Conservation (phyloP, 331 rosid species). For the Quercus lobata region DNA sequence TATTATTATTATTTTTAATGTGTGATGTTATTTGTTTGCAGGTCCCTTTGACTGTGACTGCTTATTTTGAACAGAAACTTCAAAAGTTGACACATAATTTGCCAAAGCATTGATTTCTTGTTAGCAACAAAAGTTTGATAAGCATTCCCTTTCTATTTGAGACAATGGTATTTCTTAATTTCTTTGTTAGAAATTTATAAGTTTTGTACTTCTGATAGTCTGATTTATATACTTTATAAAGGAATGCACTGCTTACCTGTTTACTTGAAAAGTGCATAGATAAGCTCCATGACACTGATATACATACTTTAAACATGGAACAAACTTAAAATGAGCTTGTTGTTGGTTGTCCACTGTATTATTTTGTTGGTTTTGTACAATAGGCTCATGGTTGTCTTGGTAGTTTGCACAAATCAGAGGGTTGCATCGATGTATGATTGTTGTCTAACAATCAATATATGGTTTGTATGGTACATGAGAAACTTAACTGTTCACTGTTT, state of each 20-base stretch:
- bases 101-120: slow-evolving; percentile 21
- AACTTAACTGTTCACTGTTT: background rate
- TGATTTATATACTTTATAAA: background rate
- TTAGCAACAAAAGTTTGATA: slow-evolving; percentile 24
- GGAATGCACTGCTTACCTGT: background rate
- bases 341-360: background rate
- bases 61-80: slow-evolving; percentile 18
- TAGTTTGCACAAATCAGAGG: background rate
- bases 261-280: background rate
- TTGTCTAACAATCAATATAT: too few species aligned
- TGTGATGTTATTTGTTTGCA: slow-evolving; percentile 19
- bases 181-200: background rate
- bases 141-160: slow-evolving; percentile 13
- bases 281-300: background rate
- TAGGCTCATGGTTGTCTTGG: background rate
- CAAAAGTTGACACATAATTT: slow-evolving; percentile 19
- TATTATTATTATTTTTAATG: background rate
- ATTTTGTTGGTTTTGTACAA: background rate
- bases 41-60: slow-evolving; percentile 18
- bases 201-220: background rate
- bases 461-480: background rate
- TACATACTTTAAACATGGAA: background rate
- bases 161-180: slow-evolving; percentile 49
- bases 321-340: background rate
- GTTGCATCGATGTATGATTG: background rate